Evolutionary conservation across 352 stramenopile species (phyloP).

Genomic region (Pythium volutum): DNA sequence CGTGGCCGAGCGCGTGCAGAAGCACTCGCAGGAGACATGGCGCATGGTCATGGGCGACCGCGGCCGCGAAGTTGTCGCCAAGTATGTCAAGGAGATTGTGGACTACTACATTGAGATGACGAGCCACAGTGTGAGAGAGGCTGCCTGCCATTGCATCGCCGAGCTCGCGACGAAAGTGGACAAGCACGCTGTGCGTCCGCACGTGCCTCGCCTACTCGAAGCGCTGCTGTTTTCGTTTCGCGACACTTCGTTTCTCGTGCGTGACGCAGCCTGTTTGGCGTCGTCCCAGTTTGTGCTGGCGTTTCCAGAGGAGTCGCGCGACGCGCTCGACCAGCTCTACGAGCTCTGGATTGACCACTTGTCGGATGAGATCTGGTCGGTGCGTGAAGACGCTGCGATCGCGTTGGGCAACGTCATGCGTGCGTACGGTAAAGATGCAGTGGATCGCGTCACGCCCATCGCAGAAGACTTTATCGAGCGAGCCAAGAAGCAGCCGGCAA

Average conservation of each 20-base stretch:
- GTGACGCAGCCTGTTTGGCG: slow-evolving; percentile 93
- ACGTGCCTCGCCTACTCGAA: slow-evolving; percentile 70
- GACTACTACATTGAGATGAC: slow-evolving; percentile 96
- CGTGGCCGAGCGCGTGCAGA: slow-evolving; percentile 94
- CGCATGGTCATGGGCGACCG: slow-evolving; percentile 82
- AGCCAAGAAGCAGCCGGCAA: slow-evolving; percentile 90
- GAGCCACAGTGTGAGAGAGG: slow-evolving; percentile 95
- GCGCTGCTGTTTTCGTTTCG: slow-evolving; percentile 95
- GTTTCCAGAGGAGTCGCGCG: slow-evolving; percentile 86
- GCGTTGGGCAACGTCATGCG: slow-evolving; percentile 92
- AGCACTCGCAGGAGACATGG: slow-evolving; percentile 97
- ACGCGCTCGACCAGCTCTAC: slow-evolving; percentile 86
- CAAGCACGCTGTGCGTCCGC: slow-evolving; percentile 52
- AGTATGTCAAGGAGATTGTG: slow-evolving; percentile 88
- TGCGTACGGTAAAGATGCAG: slow-evolving; percentile 86
- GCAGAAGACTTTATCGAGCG: slow-evolving; percentile 66
- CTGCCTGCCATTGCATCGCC: slow-evolving; percentile 94
- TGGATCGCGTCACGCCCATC: slow-evolving; percentile 74
- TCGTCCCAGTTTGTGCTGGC: slow-evolving; percentile 75
- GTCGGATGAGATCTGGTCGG: slow-evolving; percentile 97
- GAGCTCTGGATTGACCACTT: slow-evolving; percentile 93
- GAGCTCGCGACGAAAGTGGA: slow-evolving; percentile 93
- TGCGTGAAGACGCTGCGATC: slow-evolving; percentile 94
- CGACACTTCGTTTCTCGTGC: slow-evolving; percentile 95
- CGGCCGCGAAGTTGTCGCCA: slow-evolving; percentile 81